Conservation (phyloP, 352 stramenopile species). For the Globisporangium spinosum region DNA sequence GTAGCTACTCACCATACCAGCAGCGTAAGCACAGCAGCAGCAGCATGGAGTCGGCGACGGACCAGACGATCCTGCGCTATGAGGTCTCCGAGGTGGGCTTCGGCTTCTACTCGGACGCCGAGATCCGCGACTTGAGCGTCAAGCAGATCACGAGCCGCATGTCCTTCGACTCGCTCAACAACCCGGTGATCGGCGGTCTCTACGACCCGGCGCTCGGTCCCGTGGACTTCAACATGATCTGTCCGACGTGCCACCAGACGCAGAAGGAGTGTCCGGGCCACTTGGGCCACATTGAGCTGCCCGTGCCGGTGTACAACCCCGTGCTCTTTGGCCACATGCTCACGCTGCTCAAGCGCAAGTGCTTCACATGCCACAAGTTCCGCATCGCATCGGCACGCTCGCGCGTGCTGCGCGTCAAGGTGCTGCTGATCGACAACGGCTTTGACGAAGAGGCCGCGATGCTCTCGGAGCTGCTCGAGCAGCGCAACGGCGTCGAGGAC, state of each 20-base stretch:
- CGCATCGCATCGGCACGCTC: constrained; percentile 69
- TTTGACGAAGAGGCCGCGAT: constrained; percentile 76
- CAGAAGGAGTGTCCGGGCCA: constrained; percentile 97
- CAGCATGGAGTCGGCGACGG: constrained; percentile 80
- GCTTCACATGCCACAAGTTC: constrained; percentile 98
- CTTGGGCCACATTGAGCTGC: constrained; percentile 98
- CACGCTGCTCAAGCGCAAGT: constrained; percentile 97
- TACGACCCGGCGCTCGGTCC: constrained; percentile 97
- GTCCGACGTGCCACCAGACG: constrained; percentile 94
- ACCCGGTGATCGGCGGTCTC: constrained; percentile 92
- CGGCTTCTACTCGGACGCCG: constrained; percentile 96
- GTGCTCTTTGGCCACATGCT: constrained; percentile 95
- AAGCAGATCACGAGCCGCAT: constrained; percentile 95
- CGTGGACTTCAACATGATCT: constrained; percentile 89
- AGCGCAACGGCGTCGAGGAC: constrained; percentile 85
- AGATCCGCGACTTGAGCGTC: constrained; percentile 95
- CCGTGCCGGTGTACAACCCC: constrained; percentile 97
- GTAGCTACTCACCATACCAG: not conserved
- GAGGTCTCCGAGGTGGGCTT: constrained; percentile 91
- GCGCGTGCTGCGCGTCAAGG: constrained; percentile 86
- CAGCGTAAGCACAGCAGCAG: not conserved
- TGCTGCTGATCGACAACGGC: constrained; percentile 90
- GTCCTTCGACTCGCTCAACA: constrained; percentile 94
- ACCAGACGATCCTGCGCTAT: constrained; percentile 90
- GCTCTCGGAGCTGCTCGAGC: constrained; percentile 77